Percentiles rank a stretch among this genome's conserved stretches.
Evolutionary conservation across 257 asterid species (phyloP).

Genomic region (Solanum sejunctum): DNA sequence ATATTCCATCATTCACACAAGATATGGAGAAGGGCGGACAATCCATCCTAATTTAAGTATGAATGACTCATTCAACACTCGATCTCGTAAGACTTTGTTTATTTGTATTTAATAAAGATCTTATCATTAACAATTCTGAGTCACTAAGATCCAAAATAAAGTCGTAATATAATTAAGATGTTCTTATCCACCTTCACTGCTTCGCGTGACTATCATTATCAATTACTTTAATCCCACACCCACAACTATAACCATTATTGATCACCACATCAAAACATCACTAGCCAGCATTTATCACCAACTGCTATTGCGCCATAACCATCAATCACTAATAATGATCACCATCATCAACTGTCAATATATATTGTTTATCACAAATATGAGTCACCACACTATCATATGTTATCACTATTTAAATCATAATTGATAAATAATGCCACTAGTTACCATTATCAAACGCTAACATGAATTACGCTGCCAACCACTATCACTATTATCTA

Average conservation of each 20-base stretch:
- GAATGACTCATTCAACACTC: background rate
- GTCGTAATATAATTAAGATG: background rate
- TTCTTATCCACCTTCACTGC: background rate
- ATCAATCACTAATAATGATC: background rate
- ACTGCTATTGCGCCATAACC: background rate
- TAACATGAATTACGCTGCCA: background rate
- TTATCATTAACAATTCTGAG: background rate
- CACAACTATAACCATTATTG: background rate
- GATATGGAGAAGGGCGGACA: background rate
- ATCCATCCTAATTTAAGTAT: background rate
- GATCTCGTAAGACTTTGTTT: background rate
- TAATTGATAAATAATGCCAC: background rate
- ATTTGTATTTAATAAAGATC: background rate
- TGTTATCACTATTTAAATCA: background rate
- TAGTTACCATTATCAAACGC: background rate
- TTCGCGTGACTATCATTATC: background rate
- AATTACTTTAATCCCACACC: background rate
- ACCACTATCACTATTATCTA: background rate
- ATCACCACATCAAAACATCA: background rate
- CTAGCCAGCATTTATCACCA: background rate
- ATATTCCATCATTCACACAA: background rate
- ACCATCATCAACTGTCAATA: background rate
- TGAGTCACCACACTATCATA: background rate
- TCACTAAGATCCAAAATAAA: background rate
- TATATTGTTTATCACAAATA: background rate